Conservation (phyloP, 1,139 yeast genomes). For the Candida albicans region DNA sequence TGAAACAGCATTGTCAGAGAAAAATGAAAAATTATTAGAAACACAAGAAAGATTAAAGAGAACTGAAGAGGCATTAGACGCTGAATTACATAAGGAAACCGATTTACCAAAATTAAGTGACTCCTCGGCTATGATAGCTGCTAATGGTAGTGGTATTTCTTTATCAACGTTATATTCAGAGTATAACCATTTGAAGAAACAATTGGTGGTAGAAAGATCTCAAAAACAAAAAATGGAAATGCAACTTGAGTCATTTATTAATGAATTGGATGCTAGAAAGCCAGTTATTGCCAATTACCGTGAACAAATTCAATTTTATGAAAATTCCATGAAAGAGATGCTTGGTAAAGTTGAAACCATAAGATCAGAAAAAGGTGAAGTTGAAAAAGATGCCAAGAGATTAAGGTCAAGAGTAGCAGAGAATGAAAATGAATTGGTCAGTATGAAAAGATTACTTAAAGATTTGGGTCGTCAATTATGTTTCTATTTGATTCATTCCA, state of each 20-base stretch:
- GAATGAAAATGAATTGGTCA: constrained; percentile 40
- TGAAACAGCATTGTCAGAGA: constrained; percentile 24
- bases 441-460: constrained; percentile 55
- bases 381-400: constrained; percentile 36
- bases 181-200: constrained; percentile 62
- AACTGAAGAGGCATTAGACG: constrained; percentile 44
- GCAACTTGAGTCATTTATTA: constrained; percentile 69
- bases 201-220: constrained; percentile 66
- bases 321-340: constrained; percentile 40
- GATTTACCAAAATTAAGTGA: constrained; percentile 39
- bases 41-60: constrained; percentile 39
- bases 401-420: constrained; percentile 30
- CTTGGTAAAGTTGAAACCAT: constrained; percentile 38
- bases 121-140: constrained; percentile 46
- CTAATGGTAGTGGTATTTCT: constrained; percentile 62
- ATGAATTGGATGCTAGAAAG: constrained; percentile 76
- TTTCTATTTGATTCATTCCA: constrained; percentile 64
- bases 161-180: constrained; percentile 71
- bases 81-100: constrained; percentile 42
- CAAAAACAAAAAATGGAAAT: constrained; percentile 69
- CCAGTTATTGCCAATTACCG: constrained; percentile 74
- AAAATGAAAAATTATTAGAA: constrained; percentile 34
- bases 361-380: constrained; percentile 42
- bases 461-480: constrained; percentile 85
- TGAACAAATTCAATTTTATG: constrained; percentile 50